Conservation (phyloP, 805 yeast genomes). For the Yamadazyma olivae region DNA sequence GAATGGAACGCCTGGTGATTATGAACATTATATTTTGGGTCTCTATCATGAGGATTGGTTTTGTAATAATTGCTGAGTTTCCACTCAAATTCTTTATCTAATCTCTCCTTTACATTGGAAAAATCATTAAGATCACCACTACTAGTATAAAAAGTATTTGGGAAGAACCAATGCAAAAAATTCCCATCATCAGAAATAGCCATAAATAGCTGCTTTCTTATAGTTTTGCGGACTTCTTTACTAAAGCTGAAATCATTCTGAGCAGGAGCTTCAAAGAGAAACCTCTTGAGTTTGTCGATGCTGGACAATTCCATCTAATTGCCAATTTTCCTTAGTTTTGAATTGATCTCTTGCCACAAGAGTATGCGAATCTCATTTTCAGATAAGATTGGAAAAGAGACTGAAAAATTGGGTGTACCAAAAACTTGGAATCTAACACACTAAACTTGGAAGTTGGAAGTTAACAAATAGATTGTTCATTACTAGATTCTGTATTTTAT, state of each 20-base stretch:
- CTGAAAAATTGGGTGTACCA: no score
- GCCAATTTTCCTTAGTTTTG: no score
- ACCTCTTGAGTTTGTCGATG: slow-evolving; percentile 20
- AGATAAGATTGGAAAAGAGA: no score
- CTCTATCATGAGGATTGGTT: slow-evolving; percentile 12
- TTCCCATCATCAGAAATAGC: slow-evolving; percentile 31
- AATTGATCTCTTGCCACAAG: slow-evolving; percentile 4
- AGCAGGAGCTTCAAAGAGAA: slow-evolving; percentile 32
- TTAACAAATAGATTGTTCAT: no score
- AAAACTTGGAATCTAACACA: no score
- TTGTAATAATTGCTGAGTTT: slow-evolving; percentile 28
- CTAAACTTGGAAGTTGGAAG: no score
- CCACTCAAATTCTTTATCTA: slow-evolving; percentile 30
- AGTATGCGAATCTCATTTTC: slow-evolving; percentile 3
- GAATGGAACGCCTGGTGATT: slow-evolving; percentile 46
- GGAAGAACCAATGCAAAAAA: slow-evolving; percentile 34
- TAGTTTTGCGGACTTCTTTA: slow-evolving; percentile 19
- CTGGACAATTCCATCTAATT: slow-evolving; percentile 1
- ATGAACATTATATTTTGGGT: slow-evolving; percentile 18
- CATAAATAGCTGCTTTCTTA: slow-evolving; percentile 28
- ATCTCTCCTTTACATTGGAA: slow-evolving; percentile 8
- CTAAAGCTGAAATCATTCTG: slow-evolving; percentile 24
- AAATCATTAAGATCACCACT: background rate
- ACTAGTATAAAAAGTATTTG: slow-evolving; percentile 17
- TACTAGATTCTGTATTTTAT: no score